Percentiles rank a stretch among this genome's conserved stretches.
These are phyloP conservation scores for Citrus sp. DNA, from an alignment of 345 rosid species.

Conservation along the genomic window DNA sequence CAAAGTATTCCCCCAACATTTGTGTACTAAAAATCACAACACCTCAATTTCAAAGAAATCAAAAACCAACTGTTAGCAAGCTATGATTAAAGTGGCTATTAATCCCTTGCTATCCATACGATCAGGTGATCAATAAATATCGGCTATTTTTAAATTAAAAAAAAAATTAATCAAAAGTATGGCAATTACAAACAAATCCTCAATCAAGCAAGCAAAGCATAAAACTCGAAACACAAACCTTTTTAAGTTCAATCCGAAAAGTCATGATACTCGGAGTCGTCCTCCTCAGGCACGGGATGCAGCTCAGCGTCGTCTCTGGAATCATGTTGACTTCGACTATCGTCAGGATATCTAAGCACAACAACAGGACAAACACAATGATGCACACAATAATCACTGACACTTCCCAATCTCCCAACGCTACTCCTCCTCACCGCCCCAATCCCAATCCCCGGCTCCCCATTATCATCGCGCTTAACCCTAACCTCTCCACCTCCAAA, in stretches of 20 bases:
- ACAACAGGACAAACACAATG: slow-evolving; percentile 92
- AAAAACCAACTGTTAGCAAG: neutral
- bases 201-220: neutral
- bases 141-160: too few relatives aligned
- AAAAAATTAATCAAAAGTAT: neutral
- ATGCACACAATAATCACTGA: slow-evolving; percentile 84
- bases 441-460: slow-evolving; percentile 62
- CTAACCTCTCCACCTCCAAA: slow-evolving; percentile 82
- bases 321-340: slow-evolving; percentile 28
- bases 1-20: neutral
- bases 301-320: slow-evolving; percentile 29
- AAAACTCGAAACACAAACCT: slow-evolving; percentile 20
- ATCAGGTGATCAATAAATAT: too few relatives aligned
- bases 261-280: slow-evolving; percentile 44
- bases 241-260: slow-evolving; percentile 23
- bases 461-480: slow-evolving; percentile 77
- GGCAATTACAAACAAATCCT: neutral
- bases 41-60: neutral
- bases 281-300: slow-evolving; percentile 63
- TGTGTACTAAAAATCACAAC: neutral
- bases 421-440: slow-evolving; percentile 51
- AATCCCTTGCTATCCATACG: neutral
- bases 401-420: slow-evolving; percentile 75
- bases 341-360: slow-evolving; percentile 49
- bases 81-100: neutral